Evolutionary conservation across 1,284 basidiomycete genomes (phyloP).

Genomic region (Waitea zeae): DNA sequence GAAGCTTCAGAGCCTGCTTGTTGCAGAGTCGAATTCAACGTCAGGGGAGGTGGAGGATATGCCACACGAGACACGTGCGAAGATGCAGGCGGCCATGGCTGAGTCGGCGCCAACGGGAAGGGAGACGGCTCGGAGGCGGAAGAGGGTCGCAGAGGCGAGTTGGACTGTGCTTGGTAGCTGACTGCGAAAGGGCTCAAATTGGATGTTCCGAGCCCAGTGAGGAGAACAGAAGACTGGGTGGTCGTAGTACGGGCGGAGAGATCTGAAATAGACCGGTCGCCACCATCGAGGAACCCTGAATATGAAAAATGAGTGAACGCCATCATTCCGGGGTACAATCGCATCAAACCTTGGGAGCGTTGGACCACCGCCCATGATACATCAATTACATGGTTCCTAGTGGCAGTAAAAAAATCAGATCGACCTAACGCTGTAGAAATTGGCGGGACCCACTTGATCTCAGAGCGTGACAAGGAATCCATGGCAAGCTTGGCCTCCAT

Average conservation of each 20-base stretch:
- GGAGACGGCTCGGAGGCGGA: constrained; percentile 8
- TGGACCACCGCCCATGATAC: constrained; percentile 73
- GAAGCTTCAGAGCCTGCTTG: constrained; percentile 19
- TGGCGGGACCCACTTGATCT: constrained; percentile 38
- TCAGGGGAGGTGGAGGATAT: constrained; percentile 14
- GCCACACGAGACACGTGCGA: too few relatives aligned
- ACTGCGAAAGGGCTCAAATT: too few relatives aligned
- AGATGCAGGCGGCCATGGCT: too few relatives aligned
- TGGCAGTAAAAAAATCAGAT: constrained; percentile 1
- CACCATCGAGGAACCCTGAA: too few relatives aligned
- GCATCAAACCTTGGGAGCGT: constrained; percentile 67
- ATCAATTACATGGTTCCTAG: constrained; percentile 51
- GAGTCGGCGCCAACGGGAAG: too few relatives aligned
- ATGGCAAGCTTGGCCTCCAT: constrained; percentile 52
- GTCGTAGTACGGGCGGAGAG: too few relatives aligned
- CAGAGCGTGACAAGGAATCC: constrained; percentile 41
- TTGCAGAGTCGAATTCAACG: constrained; percentile 5
- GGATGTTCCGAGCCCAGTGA: too few relatives aligned
- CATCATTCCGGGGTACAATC: constrained; percentile 17
- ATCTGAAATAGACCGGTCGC: too few relatives aligned
- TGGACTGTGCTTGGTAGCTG: too few relatives aligned
- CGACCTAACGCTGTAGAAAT: not conserved
- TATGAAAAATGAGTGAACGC: too few relatives aligned
- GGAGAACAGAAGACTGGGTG: too few relatives aligned
- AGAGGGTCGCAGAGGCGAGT: constrained; percentile 18